Evolutionary conservation across 768 basidiomycete genomes (phyloP).

Genomic region (Termitomyces sp.): DNA sequence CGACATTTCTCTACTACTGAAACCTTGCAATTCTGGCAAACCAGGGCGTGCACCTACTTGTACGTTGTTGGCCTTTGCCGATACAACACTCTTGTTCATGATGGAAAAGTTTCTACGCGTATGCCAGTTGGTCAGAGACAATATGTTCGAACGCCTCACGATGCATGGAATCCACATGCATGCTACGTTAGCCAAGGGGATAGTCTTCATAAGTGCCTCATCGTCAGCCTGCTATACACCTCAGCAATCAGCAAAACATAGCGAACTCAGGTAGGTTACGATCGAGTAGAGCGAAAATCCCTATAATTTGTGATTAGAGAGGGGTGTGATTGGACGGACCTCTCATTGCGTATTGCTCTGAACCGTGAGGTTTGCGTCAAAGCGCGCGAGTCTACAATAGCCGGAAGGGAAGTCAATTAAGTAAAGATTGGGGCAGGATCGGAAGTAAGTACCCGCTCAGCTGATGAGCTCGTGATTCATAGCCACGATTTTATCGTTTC

Average conservation of each 20-base stretch:
- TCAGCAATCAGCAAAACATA: not conserved
- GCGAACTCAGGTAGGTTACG: slow-evolving; percentile 22
- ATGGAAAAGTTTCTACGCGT: slow-evolving; percentile 51
- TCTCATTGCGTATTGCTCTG: slow-evolving; percentile 25
- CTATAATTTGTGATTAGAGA: slow-evolving; percentile 20
- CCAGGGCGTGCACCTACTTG: slow-evolving; percentile 67
- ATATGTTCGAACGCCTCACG: slow-evolving; percentile 26
- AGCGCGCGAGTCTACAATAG: not conserved
- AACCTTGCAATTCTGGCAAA: slow-evolving; percentile 61
- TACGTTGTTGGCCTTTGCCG: slow-evolving; percentile 55
- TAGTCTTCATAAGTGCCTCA: slow-evolving; percentile 49
- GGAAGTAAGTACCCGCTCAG: no score
- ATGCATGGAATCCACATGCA: slow-evolving; percentile 73
- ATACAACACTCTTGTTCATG: slow-evolving; percentile 58
- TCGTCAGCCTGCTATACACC: slow-evolving; percentile 40
- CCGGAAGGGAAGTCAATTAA: not conserved
- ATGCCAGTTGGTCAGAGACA: not conserved
- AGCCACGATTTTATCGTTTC: no score
- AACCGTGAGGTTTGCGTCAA: not conserved
- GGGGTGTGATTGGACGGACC: slow-evolving; percentile 23
- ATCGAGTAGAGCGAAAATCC: slow-evolving; percentile 49
- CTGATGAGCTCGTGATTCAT: no score
- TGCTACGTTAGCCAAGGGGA: slow-evolving; percentile 60
- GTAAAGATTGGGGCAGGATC: not conserved
- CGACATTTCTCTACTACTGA: slow-evolving; percentile 64